A percentile compares a stretch with the other conserved stretches of the same genome.
phyloP scores from a whole-genome alignment of 108 stramenopile genomes.

The Schizochytrium sp. region DNA sequence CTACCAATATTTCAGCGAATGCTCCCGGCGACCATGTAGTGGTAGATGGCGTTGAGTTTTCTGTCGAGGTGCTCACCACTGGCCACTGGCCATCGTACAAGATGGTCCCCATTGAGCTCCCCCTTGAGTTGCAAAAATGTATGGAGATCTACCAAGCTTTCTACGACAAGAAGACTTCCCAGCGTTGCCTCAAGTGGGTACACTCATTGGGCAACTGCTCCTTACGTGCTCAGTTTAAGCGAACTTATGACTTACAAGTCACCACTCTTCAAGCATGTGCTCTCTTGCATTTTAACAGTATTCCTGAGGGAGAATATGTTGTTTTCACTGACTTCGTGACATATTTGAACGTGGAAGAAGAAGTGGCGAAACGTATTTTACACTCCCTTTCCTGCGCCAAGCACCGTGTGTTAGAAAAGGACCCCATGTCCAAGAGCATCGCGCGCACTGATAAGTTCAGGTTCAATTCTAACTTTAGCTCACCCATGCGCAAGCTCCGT shows the following conservation, averaged over 20 bases:
- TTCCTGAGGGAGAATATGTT: constrained; percentile 73
- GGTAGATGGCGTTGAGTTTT: constrained; percentile 78
- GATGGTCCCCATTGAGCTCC: constrained; percentile 87
- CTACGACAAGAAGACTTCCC: constrained; percentile 65
- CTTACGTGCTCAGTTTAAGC: constrained; percentile 89
- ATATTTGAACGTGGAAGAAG: constrained; percentile 86
- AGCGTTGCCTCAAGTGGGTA: constrained; percentile 71
- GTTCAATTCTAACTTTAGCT: constrained; percentile 88
- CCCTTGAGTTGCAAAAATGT: constrained; percentile 89
- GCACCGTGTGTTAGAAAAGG: constrained; percentile 91
- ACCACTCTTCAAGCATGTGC: constrained; percentile 95
- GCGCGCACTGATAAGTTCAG: constrained; percentile 86
- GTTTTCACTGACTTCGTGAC: constrained; percentile 81
- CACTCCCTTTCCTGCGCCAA: constrained; percentile 98
- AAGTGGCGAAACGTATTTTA: constrained; percentile 91
- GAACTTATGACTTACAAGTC: constrained; percentile 95
- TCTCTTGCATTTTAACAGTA: constrained; percentile 83
- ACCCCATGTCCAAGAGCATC: constrained; percentile 86
- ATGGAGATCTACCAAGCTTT: constrained; percentile 90
- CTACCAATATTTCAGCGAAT: neutral
- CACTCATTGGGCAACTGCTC: constrained; percentile 93
- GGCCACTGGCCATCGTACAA: constrained; percentile 98
- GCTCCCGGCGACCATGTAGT: constrained; percentile 29
- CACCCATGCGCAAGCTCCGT: constrained; percentile 92
- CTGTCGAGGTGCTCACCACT: constrained; percentile 94